Evolutionary conservation across 2,329 filamentous ascomycete genomes (phyloP).

Genomic region (Gremmenia infestans): DNA sequence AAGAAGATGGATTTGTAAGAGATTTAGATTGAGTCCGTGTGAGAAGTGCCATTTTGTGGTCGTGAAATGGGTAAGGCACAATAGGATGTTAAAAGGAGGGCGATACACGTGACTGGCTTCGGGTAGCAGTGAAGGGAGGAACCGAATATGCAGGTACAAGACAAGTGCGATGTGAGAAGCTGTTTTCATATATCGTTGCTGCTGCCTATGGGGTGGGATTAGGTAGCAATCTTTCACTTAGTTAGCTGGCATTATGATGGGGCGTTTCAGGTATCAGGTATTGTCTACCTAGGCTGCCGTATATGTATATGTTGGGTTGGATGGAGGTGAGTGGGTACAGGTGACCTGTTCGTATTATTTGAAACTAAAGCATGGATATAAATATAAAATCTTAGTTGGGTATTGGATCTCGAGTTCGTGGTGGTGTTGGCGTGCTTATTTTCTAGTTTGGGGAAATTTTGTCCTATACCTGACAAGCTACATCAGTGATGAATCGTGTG

Average conservation of each 20-base stretch:
- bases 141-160: slow-evolving; percentile 10
- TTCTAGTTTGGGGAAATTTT: background rate
- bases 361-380: background rate
- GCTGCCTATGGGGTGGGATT: background rate
- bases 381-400: background rate
- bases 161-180: background rate
- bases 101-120: background rate
- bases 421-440: background rate
- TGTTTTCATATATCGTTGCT: background rate
- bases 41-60: background rate
- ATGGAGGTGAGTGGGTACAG: background rate
- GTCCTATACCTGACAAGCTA: background rate
- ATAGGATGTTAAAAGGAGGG: background rate
- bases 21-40: background rate
- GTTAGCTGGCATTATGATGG: background rate
- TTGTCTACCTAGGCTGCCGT: background rate
- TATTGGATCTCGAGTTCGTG: background rate
- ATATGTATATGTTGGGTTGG: background rate
- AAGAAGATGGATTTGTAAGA: background rate
- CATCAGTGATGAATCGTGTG: background rate
- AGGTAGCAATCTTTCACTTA: background rate
- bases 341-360: background rate
- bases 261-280: background rate
- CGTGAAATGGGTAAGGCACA: background rate
- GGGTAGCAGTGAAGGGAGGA: background rate